Evolutionary conservation across 2,329 filamentous ascomycete species (phyloP).

Genomic region (Pseudocercospora macadamiae): DNA sequence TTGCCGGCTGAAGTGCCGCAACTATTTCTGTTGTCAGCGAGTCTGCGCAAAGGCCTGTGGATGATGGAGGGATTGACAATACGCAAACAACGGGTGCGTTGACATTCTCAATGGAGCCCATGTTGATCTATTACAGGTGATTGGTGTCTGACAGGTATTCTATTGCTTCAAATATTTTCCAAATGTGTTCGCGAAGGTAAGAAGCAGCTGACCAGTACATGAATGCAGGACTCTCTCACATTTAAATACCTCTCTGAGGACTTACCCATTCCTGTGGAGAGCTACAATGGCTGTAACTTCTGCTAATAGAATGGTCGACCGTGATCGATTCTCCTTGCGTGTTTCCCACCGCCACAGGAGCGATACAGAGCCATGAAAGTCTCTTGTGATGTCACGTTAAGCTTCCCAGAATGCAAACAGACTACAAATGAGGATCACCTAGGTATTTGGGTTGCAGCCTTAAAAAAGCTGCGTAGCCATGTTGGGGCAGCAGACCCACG

Average conservation of each 20-base stretch:
- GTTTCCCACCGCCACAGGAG: not conserved
- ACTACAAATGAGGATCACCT: not conserved
- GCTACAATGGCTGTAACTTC: no score
- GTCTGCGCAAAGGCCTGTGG: no score
- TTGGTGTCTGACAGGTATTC: no score
- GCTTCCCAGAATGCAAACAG: not conserved
- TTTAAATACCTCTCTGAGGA: no score
- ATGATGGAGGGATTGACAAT: slow-evolving; percentile 60
- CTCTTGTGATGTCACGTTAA: not conserved
- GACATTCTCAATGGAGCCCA: slow-evolving; percentile 8
- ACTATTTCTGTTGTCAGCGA: slow-evolving; percentile 45
- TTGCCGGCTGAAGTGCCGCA: slow-evolving; percentile 82
- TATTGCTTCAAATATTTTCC: no score
- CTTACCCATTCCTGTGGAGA: no score
- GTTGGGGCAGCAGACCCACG: not conserved
- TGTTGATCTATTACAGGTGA: no score
- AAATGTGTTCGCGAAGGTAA: no score
- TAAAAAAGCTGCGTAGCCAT: not conserved
- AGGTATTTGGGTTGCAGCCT: not conserved
- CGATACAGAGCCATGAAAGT: not conserved
- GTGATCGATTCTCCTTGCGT: not conserved
- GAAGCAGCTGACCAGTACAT: no score
- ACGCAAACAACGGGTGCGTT: slow-evolving; percentile 76
- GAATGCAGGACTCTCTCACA: no score
- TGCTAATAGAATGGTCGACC: no score